Conservation (phyloP, 805 yeast species). For the Pichia scutulata region DNA sequence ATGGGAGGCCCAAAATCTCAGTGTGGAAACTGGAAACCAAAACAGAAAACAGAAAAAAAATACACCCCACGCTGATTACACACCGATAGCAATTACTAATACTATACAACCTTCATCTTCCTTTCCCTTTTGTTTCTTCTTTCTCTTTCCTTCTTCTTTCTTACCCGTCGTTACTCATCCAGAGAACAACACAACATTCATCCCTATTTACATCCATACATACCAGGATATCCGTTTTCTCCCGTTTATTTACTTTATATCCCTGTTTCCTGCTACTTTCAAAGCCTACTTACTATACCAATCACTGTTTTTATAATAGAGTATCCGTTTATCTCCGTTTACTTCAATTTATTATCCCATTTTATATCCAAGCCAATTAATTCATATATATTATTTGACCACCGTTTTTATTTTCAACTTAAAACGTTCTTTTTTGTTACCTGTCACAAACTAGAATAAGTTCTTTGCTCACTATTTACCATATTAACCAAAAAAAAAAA, state of each 20-base stretch:
- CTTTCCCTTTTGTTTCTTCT: neutral
- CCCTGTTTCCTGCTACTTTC: neutral
- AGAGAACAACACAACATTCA: neutral
- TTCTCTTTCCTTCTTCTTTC: neutral
- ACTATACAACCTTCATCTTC: neutral
- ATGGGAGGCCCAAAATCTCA: neutral
- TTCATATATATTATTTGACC: neutral
- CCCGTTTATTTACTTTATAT: neutral
- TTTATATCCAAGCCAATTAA: neutral
- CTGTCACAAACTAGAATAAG: neutral
- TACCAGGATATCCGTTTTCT: neutral
- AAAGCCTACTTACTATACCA: neutral
- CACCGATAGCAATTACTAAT: neutral
- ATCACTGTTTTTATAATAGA: neutral
- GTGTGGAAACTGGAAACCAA: no score
- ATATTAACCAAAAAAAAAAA: neutral
- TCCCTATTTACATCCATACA: neutral
- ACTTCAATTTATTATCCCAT: no score
- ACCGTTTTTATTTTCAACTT: no score
- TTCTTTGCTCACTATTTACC: neutral
- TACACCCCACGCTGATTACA: neutral
- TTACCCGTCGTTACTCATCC: neutral
- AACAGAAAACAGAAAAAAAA: no score
- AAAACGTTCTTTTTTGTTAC: neutral
- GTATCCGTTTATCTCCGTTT: no score